A percentile compares a stretch with the other conserved stretches of the same genome.
phyloP scores from a whole-genome alignment of 2,329 filamentous ascomycete genomes.

The Alternaria sp. region DNA sequence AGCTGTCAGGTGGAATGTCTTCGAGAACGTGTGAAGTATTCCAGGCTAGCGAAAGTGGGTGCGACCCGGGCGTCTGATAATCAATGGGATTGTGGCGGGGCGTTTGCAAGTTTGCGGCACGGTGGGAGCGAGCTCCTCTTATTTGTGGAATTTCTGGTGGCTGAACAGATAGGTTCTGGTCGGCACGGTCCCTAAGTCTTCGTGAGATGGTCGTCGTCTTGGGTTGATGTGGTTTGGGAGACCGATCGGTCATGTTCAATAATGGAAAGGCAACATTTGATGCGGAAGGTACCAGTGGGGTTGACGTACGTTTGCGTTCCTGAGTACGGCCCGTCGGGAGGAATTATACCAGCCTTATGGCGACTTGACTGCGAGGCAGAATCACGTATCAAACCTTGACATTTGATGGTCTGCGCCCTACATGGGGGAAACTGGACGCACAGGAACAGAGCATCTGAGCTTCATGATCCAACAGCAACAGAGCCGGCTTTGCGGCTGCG shows the following conservation, averaged over 20 bases:
- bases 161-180: slow-evolving; percentile 37
- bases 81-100: slow-evolving; percentile 40
- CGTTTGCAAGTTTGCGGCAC: slow-evolving; percentile 40
- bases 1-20: slow-evolving; percentile 25
- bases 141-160: slow-evolving; percentile 40
- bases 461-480: slow-evolving; percentile 37
- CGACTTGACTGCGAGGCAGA: slow-evolving; percentile 42
- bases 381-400: slow-evolving; percentile 35
- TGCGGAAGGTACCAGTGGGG: slow-evolving; percentile 37
- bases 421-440: slow-evolving; percentile 44
- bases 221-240: slow-evolving; percentile 32
- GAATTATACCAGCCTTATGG: slow-evolving; percentile 43
- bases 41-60: slow-evolving; percentile 33
- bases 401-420: slow-evolving; percentile 42
- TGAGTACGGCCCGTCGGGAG: slow-evolving; percentile 28
- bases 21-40: slow-evolving; percentile 27
- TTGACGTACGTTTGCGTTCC: slow-evolving; percentile 44
- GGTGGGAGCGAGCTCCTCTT: slow-evolving; percentile 37
- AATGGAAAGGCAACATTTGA: slow-evolving; percentile 37
- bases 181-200: slow-evolving; percentile 40
- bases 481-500: slow-evolving; percentile 46
- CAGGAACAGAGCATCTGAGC: slow-evolving; percentile 41
- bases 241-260: slow-evolving; percentile 46
- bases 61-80: slow-evolving; percentile 33
- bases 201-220: slow-evolving; percentile 45